Evolutionary conservation across 1,139 yeast species (phyloP), one percentile per base, ranked within the genome.

Genomic region (Diutina sp.): DNA sequence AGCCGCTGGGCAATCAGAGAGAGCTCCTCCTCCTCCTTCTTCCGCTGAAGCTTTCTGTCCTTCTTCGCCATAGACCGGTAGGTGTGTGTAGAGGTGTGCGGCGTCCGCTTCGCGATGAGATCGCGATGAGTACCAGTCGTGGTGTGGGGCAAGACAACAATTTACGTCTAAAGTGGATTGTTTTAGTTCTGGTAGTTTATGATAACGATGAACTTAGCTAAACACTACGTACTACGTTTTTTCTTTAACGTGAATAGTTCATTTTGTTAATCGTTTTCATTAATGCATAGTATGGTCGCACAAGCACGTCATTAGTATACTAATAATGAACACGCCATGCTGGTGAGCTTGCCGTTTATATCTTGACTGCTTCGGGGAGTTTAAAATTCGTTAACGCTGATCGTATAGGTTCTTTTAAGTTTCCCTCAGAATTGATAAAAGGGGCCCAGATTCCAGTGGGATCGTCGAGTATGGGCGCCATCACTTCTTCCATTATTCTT

Each of bases 11-110:
- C 46, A 25, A 51, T 38, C 29, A 29, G 29, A 44, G 70, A 65
- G 16, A 85, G 67, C 38, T 73, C 76, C 30, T 76, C 74, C 47
- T 74, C 75, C 57, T 82, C 84, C 59, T 70, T 63, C 52, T 66
- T 64, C 52, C 78, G 69, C 52, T 63, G 65, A 32, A 60, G 57
- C 41, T 60, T 61, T 55, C 71, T 63, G 50, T 61, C 62, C 50
- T 64, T 61, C 58, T 64, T 61, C 5, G 16, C 53, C 44, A 32
- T 50, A 44, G 12, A 35, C 41, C 25, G 25, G 25, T 21, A 21
- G 25, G 4, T 21, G 25, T 21, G 25, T 21, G 25, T 21, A 21
- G 41, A n/a, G 14, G 41, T 9, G 41, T 11, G 41, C 14, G 41
- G n/a, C 41, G 41, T n/a, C 11, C 41, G 6, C 6, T 12, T 35